Conservation (phyloP, 169 alveolate genomes). For the Cryptosporidium ubiquitum region DNA sequence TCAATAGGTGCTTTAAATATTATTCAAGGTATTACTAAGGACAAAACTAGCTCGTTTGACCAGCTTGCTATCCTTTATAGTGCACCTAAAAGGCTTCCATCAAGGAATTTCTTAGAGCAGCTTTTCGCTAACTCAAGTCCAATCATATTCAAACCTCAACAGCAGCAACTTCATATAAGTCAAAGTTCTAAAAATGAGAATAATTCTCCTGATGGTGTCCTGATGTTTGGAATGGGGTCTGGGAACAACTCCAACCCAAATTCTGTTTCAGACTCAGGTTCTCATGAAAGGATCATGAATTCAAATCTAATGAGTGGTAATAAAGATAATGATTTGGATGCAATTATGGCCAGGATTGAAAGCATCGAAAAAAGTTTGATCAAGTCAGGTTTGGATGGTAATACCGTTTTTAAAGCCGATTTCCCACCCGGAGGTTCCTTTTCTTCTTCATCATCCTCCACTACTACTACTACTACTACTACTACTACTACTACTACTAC, state of each 20-base stretch:
- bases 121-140: constrained; percentile 47
- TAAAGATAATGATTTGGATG: not conserved
- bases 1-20: constrained; percentile 65
- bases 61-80: constrained; percentile 62
- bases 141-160: not conserved
- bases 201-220: not conserved
- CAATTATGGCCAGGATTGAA: constrained; percentile 21
- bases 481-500: not conserved
- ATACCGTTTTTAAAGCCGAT: not conserved
- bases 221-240: constrained; percentile 44
- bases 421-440: not conserved
- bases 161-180: not conserved
- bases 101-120: constrained; percentile 44
- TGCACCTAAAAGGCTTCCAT: constrained; percentile 54
- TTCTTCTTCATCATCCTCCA: not conserved
- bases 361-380: not conserved
- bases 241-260: not conserved
- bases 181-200: not conserved
- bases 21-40: constrained; percentile 63
- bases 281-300: constrained; percentile 4
- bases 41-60: constrained; percentile 36
- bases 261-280: not conserved
- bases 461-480: not conserved
- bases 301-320: not conserved
- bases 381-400: not conserved